Percentiles rank a stretch among this genome's conserved stretches.
These are phyloP conservation scores for Cerrena zonata DNA, from an alignment of 1,284 basidiomycete species.

Conservation along the genomic window DNA sequence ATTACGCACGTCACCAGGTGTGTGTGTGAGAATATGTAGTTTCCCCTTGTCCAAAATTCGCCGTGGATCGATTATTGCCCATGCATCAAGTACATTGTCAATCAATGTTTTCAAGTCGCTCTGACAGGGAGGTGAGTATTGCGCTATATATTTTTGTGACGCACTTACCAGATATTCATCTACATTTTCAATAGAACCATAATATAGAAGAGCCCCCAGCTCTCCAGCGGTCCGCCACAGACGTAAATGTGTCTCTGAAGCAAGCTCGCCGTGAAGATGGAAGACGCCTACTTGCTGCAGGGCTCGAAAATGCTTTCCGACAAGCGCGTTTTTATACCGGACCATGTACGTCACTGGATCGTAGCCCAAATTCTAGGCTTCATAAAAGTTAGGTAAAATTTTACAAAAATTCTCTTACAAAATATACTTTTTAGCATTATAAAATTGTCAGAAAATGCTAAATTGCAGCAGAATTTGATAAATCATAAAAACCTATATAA, in stretches of 20 bases:
- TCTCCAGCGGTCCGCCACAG: conserved; percentile 27
- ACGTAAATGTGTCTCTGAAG: conserved; percentile 1
- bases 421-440: too few species aligned
- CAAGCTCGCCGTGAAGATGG: conserved; percentile 3
- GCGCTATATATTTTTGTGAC: not conserved
- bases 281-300: conserved; percentile 22
- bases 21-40: conserved; percentile 22
- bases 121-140: conserved; percentile 4
- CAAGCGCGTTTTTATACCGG: conserved; percentile 34
- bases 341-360: too few species aligned
- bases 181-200: conserved; percentile 29
- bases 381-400: too few species aligned
- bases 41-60: conserved; percentile 22
- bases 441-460: too few species aligned
- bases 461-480: too few species aligned
- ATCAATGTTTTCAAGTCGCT: conserved; percentile 15
- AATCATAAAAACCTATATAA: too few species aligned
- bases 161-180: conserved; percentile 26
- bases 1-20: conserved; percentile 15
- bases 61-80: conserved; percentile 16
- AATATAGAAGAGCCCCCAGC: conserved; percentile 32
- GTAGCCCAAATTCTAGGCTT: too few species aligned
- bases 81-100: conserved; percentile 18
- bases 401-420: too few species aligned
- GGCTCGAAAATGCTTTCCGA: conserved; percentile 38